Evolutionary conservation across 2,329 filamentous ascomycete species (phyloP).

Genomic region (Westerdykella ornata): DNA sequence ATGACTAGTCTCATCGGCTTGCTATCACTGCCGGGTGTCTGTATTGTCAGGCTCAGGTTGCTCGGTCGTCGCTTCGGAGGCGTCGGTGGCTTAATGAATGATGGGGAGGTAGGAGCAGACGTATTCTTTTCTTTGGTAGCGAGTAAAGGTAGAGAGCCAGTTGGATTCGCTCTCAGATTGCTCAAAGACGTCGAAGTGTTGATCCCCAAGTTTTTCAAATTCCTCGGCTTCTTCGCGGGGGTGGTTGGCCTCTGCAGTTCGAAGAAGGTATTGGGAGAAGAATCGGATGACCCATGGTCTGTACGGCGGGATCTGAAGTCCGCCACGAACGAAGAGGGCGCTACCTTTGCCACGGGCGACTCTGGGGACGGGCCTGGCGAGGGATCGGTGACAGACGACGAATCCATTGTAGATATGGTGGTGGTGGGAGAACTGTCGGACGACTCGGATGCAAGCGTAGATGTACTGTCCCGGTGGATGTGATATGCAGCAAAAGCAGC

Average conservation of each 20-base stretch:
- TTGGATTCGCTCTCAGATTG: constrained; percentile 40
- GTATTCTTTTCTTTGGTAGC: constrained; percentile 42
- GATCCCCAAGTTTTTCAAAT: constrained; percentile 78
- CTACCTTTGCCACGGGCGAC: constrained; percentile 69
- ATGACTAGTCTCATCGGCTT: constrained; percentile 52
- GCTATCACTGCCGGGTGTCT: constrained; percentile 56
- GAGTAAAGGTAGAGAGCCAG: constrained; percentile 48
- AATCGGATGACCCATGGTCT: constrained; percentile 39
- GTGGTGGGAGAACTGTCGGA: constrained; percentile 93
- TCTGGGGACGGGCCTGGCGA: constrained; percentile 87
- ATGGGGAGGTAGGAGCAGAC: constrained; percentile 64
- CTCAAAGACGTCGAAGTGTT: constrained; percentile 52
- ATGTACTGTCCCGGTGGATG: constrained; percentile 61
- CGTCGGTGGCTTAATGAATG: constrained; percentile 73
- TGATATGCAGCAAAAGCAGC: constrained; percentile 46
- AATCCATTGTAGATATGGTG: constrained; percentile 86
- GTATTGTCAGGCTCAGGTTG: constrained; percentile 64
- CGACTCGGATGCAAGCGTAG: constrained; percentile 71
- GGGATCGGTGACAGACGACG: constrained; percentile 79
- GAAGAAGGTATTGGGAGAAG: constrained; percentile 46
- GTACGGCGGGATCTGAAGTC: constrained; percentile 41
- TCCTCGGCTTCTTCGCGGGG: constrained; percentile 63
- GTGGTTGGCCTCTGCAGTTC: constrained; percentile 44
- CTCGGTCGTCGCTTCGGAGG: constrained; percentile 65
- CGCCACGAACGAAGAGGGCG: constrained; percentile 61